Evolutionary conservation across 768 basidiomycete genomes (phyloP), one percentile per base, ranked within the genome.

Genomic region (Leccinellum albellum): DNA sequence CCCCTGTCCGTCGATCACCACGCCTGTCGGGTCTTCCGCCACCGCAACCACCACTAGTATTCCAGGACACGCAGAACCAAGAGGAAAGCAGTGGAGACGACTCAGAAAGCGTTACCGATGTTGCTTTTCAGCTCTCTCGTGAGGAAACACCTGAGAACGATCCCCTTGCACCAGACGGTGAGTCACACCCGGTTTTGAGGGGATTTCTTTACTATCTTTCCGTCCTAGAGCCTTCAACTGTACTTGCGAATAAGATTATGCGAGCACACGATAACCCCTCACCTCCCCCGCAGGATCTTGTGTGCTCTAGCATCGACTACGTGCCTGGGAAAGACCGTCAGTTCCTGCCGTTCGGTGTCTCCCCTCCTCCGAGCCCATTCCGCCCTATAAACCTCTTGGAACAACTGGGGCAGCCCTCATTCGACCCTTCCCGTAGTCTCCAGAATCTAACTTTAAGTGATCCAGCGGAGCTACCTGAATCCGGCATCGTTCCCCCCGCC

Each of bases 241-340:
- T 78, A 5, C 74, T 91, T 50, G 89, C 86, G 31, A 81, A 75
- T 59, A 83, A 73, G 70, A 82, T 91, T 47, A 78, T 86, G 46
- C 79, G 83, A 50, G 89, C 89, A 51, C 81, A 83, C 56, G 84
- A 83, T 63, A 91, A 91, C 64, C 89, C 89, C 17, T 91, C 89
- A 17, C 88, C 89, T 17, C 83, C 83, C 5, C 83, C 83, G 28
- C 64, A 52, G 42, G 62, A 62, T 47, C 61, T 50, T 45, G 61
- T 61, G 20, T 56, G 62, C 33, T 52, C 64, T 42, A 57, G 62
- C 17, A 29, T 53, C 2, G 47, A 57, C 56, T 67, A 62, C 46
- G 42, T 58, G 3, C 60, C 62, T 23, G 63, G 56, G 55, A 61
- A 58, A 56, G 53, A 61, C 5, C 56, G 61, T 12, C 65, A 51